These are phyloP conservation scores for Penicillium sp. DNA, from an alignment of 2,329 filamentous ascomycete genomes.

Conservation along the genomic window DNA sequence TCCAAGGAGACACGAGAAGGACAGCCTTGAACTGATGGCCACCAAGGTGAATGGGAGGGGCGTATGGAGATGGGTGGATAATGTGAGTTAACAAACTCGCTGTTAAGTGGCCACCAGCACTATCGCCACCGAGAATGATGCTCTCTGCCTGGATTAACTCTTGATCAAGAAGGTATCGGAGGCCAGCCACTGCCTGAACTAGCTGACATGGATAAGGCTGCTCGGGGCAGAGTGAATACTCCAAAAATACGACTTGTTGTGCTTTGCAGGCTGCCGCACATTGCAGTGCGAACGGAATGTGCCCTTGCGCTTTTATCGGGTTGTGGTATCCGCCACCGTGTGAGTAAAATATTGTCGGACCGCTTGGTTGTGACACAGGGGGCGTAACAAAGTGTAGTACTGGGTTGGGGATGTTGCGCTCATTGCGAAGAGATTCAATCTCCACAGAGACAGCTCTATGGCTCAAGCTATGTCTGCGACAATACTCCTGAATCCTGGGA, in stretches of 20 bases:
- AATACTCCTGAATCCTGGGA: background rate
- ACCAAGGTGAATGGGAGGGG: background rate
- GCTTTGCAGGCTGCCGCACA: background rate
- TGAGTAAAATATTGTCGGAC: slow-evolving; percentile 1
- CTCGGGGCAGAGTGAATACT: slow-evolving; percentile 2
- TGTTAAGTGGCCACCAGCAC: slow-evolving; percentile 1
- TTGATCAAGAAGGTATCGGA: slow-evolving; percentile 1
- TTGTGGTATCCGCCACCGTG: slow-evolving; percentile 4
- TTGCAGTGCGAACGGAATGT: background rate
- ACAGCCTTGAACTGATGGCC: slow-evolving; percentile 2
- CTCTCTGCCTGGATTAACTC: background rate
- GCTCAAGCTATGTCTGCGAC: slow-evolving; percentile 1
- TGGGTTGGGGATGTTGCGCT: background rate
- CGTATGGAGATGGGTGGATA: slow-evolving; percentile 1
- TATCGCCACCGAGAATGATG: slow-evolving; percentile 2
- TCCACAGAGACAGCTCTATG: background rate
- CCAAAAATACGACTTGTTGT: background rate
- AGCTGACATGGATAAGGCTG: slow-evolving; percentile 1
- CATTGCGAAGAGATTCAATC: background rate
- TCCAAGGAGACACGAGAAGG: slow-evolving; percentile 1
- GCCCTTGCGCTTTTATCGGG: background rate
- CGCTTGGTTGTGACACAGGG: background rate
- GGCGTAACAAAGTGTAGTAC: background rate
- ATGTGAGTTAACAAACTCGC: background rate
- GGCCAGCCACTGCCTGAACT: slow-evolving; percentile 2